Percentiles rank a stretch among this genome's conserved stretches.
Evolutionary conservation across 192 early-diverging fungal species (phyloP).

Genomic region (Dimargaris xerosporica): DNA sequence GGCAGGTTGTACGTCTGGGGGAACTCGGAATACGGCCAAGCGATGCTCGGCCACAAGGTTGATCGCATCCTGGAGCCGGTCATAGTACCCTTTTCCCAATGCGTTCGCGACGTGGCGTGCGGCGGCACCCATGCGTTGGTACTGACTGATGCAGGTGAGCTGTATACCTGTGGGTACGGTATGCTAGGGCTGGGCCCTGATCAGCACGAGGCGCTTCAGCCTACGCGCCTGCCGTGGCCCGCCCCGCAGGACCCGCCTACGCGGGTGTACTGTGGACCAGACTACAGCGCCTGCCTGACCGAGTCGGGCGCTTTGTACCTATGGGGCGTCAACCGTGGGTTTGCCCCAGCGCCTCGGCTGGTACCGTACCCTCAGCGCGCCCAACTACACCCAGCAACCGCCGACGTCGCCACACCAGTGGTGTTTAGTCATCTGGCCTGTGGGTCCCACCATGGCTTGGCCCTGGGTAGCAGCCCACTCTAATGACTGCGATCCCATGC

Average conservation of each 20-base stretch:
- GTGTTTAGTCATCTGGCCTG: background rate
- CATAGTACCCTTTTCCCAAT: background rate
- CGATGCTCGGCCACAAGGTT: constrained; percentile 5
- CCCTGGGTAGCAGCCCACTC: background rate
- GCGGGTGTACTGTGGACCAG: constrained; percentile 1
- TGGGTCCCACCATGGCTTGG: constrained; percentile 9
- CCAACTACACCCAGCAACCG: too few species aligned
- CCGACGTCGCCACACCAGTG: too few species aligned
- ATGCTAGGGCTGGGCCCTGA: background rate
- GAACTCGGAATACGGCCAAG: constrained; percentile 14
- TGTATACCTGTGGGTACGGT: constrained; percentile 12
- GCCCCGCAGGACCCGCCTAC: background rate
- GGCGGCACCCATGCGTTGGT: constrained; percentile 9
- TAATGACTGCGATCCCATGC: too few species aligned
- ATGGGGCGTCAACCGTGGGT: constrained; percentile 10
- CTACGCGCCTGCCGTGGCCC: constrained; percentile 1
- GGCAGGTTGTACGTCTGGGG: constrained; percentile 7
- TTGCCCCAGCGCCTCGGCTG: background rate
- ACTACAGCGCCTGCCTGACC: constrained; percentile 8
- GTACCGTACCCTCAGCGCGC: too few species aligned
- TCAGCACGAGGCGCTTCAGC: background rate
- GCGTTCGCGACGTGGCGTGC: constrained; percentile 4
- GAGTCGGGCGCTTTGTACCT: background rate
- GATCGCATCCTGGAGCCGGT: constrained; percentile 4
- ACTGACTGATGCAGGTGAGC: background rate